phyloP scores from a whole-genome alignment of 805 yeast genomes.

The Suhomyces vadensis region DNA sequence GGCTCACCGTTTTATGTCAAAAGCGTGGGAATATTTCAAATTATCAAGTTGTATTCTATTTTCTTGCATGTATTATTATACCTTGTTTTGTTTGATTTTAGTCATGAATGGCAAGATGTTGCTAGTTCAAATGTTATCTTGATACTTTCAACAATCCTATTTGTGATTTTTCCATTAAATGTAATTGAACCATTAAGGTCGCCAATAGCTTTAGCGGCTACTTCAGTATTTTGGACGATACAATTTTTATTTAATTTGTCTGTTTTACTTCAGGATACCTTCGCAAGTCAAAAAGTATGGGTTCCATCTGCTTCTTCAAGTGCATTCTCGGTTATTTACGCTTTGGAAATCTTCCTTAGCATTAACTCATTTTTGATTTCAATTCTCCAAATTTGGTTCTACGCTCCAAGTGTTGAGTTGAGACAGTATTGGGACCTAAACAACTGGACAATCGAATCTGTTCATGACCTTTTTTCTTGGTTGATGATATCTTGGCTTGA shows the following conservation, averaged over 20 bases:
- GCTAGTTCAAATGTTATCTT: not conserved
- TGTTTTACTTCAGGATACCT: constrained; percentile 9
- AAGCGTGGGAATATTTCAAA: constrained; percentile 10
- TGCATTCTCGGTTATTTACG: constrained; percentile 2
- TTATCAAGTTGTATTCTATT: constrained; percentile 9
- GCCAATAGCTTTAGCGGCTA: constrained; percentile 37
- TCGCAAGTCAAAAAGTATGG: constrained; percentile 10
- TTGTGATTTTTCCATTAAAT: constrained; percentile 44
- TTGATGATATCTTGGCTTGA: constrained; percentile 23
- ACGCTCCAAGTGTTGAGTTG: constrained; percentile 14
- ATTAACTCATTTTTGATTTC: constrained; percentile 5
- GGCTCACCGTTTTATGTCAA: constrained; percentile 16
- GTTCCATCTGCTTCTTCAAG: not conserved
- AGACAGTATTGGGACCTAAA: constrained; percentile 11
- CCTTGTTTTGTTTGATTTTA: constrained; percentile 1
- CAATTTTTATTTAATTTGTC: not conserved
- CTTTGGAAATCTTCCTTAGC: constrained; percentile 7
- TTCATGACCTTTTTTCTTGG: constrained; percentile 16
- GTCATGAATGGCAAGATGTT: not conserved
- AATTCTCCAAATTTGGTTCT: constrained; percentile 3
- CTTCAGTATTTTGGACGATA: constrained; percentile 44
- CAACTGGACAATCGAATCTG: constrained; percentile 11
- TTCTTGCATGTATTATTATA: constrained; percentile 7
- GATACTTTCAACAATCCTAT: constrained; percentile 1
- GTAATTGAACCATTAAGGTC: constrained; percentile 43